Evolutionary conservation across 2,329 filamentous ascomycete genomes (phyloP).

Genomic region (Amesomyces nigricolor): DNA sequence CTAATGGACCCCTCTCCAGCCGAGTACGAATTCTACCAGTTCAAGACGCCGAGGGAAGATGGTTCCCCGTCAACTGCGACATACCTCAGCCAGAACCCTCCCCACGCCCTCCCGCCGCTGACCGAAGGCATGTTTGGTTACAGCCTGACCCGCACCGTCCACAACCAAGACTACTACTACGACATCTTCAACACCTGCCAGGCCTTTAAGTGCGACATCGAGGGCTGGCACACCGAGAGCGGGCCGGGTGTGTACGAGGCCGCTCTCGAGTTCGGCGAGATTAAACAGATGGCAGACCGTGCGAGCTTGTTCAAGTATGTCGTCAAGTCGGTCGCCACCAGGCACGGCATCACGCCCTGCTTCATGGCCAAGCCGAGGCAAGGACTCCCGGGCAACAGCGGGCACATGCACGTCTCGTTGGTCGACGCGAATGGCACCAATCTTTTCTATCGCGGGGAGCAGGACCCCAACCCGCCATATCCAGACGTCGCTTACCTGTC

Average conservation of each 20-base stretch:
- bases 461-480: slow-evolving; percentile 67
- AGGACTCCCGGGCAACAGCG: slow-evolving; percentile 87
- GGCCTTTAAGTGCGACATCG: slow-evolving; percentile 73
- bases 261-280: slow-evolving; percentile 84
- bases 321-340: slow-evolving; percentile 81
- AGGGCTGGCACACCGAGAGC: slow-evolving; percentile 94
- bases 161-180: slow-evolving; percentile 92
- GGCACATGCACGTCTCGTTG: slow-evolving; percentile 91
- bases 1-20: slow-evolving; percentile 44
- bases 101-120: slow-evolving; percentile 66
- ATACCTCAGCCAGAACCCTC: slow-evolving; percentile 69
- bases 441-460: slow-evolving; percentile 66
- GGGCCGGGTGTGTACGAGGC: slow-evolving; percentile 95
- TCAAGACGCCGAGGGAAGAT: slow-evolving; percentile 58
- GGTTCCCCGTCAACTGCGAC: slow-evolving; percentile 64
- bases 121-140: slow-evolving; percentile 97
- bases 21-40: slow-evolving; percentile 95
- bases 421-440: slow-evolving; percentile 78
- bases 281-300: slow-evolving; percentile 84
- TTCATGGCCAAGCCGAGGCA: slow-evolving; percentile 98
- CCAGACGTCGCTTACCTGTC: slow-evolving; percentile 74
- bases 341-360: slow-evolving; percentile 87
- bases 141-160: slow-evolving; percentile 76
- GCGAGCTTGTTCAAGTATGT: slow-evolving; percentile 91
- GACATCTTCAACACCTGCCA: slow-evolving; percentile 75